These are phyloP conservation scores for Peribolospora baueri DNA, from an alignment of 768 basidiomycete genomes.

Conservation along the genomic window DNA sequence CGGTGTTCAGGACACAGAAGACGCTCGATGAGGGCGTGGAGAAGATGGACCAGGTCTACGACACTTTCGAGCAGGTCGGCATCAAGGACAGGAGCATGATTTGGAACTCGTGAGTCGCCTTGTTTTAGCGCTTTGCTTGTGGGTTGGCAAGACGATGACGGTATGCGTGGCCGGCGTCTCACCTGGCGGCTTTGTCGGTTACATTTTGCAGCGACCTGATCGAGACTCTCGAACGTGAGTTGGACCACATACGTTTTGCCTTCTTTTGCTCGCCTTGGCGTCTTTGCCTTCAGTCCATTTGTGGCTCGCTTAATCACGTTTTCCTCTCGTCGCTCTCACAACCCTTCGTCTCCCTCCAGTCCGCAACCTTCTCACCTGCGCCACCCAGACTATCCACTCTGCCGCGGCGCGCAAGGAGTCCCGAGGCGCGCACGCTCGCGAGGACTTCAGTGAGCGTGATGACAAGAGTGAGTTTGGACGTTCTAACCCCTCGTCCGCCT, in stretches of 20 bases:
- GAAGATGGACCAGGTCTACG: constrained; percentile 65
- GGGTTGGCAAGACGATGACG: neutral
- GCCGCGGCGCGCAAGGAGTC: constrained; percentile 89
- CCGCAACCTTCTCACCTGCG: constrained; percentile 81
- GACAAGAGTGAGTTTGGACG: constrained; percentile 62
- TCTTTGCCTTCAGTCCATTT: no score
- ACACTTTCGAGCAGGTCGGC: constrained; percentile 68
- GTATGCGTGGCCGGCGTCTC: neutral
- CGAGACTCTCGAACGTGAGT: constrained; percentile 58
- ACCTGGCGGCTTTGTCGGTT: neutral
- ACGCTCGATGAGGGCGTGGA: constrained; percentile 76
- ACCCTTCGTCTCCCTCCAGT: constrained; percentile 16
- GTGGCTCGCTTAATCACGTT: neutral
- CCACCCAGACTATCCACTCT: constrained; percentile 80
- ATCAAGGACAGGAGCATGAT: constrained; percentile 98
- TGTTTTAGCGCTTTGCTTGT: neutral
- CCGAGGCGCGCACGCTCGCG: constrained; percentile 93
- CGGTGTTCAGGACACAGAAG: constrained; percentile 58
- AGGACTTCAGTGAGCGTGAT: constrained; percentile 96
- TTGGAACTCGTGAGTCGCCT: constrained; percentile 76
- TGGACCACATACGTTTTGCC: no score
- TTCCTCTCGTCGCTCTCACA: neutral
- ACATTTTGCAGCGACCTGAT: constrained; percentile 48
- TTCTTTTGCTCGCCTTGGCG: neutral
- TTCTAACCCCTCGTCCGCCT: neutral